Evolutionary conservation across 352 stramenopile species (phyloP).

Genomic region (Phytophthora crassamura): DNA sequence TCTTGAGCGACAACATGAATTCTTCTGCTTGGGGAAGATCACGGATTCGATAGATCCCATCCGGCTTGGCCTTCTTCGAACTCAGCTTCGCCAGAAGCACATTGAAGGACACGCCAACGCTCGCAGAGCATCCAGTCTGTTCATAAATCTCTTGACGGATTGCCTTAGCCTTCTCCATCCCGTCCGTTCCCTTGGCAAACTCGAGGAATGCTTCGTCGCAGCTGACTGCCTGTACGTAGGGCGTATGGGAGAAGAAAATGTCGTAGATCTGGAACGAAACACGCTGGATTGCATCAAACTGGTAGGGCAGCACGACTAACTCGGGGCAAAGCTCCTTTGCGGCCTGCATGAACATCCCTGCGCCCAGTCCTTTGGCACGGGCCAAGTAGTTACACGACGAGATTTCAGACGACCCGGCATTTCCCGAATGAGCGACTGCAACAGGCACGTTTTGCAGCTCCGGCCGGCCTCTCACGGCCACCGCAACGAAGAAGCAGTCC

Average conservation of each 20-base stretch:
- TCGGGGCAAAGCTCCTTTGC: constrained; percentile 93
- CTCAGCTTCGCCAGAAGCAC: constrained; percentile 95
- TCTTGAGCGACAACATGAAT: constrained; percentile 71
- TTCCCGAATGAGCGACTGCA: constrained; percentile 90
- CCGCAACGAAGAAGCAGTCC: constrained; percentile 97
- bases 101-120: constrained; percentile 94
- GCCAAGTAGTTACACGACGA: constrained; percentile 97
- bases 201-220: constrained; percentile 97
- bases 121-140: constrained; percentile 91
- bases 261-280: constrained; percentile 94
- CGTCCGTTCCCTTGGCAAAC: constrained; percentile 65
- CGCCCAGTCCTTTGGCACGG: constrained; percentile 89
- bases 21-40: constrained; percentile 48
- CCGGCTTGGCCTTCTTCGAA: constrained; percentile 94
- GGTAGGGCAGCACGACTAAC: constrained; percentile 94
- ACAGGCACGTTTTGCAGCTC: constrained; percentile 82
- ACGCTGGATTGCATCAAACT: constrained; percentile 92
- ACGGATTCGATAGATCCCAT: constrained; percentile 83
- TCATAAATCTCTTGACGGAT: constrained; percentile 77
- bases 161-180: constrained; percentile 67
- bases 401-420: constrained; percentile 89
- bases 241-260: constrained; percentile 90
- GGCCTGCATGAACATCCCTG: constrained; percentile 95
- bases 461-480: constrained; percentile 87
- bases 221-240: constrained; percentile 93